Evolutionary conservation across 169 alveolate species (phyloP).

Genomic region (Pseudocohnilembus persalinus): DNA sequence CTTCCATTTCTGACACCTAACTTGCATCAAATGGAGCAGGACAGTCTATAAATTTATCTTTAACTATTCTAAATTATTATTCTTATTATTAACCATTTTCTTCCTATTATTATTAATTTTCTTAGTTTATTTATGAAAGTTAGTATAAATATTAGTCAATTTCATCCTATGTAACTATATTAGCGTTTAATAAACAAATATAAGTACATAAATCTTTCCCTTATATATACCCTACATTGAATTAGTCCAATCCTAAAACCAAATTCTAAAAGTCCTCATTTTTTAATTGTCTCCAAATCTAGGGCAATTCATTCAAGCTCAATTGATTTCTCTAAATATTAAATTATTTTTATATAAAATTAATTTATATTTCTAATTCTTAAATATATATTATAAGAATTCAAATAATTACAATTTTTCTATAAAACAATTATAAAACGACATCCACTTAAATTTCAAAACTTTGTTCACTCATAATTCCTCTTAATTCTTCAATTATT

Average conservation of each 20-base stretch:
- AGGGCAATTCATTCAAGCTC: slow-evolving; percentile 44
- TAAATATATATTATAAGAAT: too few species aligned
- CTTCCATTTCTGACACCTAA: slow-evolving; percentile 3
- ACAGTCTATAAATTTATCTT: background rate
- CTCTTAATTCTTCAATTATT: slow-evolving; percentile 62
- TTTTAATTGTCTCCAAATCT: slow-evolving; percentile 22
- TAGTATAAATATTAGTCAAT: too few species aligned
- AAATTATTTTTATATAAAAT: background rate
- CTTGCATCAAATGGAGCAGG: slow-evolving; percentile 33
- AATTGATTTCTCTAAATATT: slow-evolving; percentile 9
- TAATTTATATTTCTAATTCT: too few species aligned
- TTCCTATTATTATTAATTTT: slow-evolving; percentile 1
- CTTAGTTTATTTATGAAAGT: too few species aligned
- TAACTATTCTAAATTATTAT: background rate
- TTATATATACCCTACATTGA: slow-evolving; percentile 24
- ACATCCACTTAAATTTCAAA: slow-evolving; percentile 16
- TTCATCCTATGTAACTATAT: slow-evolving; percentile 33
- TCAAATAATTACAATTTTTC: slow-evolving; percentile 26
- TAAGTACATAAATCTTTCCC: slow-evolving; percentile 38
- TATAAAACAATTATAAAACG: slow-evolving; percentile 39
- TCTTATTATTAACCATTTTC: background rate
- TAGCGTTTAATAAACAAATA: slow-evolving; percentile 32
- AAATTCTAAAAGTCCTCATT: slow-evolving; percentile 34
- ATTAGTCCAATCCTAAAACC: slow-evolving; percentile 28
- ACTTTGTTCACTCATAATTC: slow-evolving; percentile 45